Percentiles rank a stretch among this genome's conserved stretches.
Conservation (phyloP, 345 rosid species). For the Geranium brycei region DNA sequence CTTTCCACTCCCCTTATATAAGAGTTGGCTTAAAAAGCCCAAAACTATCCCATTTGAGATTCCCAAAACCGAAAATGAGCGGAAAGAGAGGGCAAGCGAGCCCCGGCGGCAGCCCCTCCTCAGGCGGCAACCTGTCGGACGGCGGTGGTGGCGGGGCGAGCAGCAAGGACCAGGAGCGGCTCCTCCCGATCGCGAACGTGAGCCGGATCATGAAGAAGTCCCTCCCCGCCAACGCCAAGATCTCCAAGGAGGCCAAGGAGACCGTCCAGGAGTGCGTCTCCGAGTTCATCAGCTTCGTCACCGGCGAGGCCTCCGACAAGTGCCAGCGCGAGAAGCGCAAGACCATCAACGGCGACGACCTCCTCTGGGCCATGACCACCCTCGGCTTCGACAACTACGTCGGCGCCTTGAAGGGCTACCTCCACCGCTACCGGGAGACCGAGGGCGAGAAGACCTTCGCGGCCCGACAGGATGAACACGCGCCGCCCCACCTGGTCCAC, state of each 20-base stretch:
- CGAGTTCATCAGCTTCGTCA: constrained; percentile 56
- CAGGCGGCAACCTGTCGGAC: background rate
- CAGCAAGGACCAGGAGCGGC: constrained; percentile 42
- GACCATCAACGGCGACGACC: constrained; percentile 68
- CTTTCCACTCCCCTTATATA: background rate
- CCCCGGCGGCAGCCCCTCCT: background rate
- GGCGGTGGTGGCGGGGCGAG: background rate
- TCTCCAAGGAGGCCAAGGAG: constrained; percentile 55
- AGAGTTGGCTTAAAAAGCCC: background rate
- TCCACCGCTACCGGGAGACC: constrained; percentile 48
- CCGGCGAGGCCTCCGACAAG: constrained; percentile 70
- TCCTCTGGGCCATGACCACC: constrained; percentile 75
- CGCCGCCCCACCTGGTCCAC: background rate
- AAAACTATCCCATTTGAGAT: background rate
- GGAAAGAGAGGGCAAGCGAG: background rate
- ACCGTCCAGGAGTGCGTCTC: constrained; percentile 66
- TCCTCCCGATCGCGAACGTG: constrained; percentile 51
- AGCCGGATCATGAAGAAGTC: constrained; percentile 72
- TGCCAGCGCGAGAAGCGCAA: constrained; percentile 67
- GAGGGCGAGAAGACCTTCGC: background rate
- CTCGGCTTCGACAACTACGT: constrained; percentile 64
- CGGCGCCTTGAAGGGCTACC: constrained; percentile 49
- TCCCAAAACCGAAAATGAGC: background rate
- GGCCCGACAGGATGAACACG: background rate
- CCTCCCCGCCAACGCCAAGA: constrained; percentile 50